Conservation (phyloP, 2,329 filamentous ascomycete species). For the Pseudogymnoascus sp. region DNA sequence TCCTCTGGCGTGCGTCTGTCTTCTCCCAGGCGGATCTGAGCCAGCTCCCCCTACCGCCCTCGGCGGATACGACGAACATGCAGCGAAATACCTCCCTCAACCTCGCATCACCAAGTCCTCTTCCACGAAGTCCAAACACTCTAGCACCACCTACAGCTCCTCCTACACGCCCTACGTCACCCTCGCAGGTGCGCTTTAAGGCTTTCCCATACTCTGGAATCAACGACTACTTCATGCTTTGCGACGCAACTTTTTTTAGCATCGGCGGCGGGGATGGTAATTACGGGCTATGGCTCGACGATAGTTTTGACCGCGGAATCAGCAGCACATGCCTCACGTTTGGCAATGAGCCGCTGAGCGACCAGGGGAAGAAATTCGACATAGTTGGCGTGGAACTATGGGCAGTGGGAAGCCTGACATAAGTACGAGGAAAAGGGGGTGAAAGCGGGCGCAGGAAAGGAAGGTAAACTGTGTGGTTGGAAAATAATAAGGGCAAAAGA, state of each 20-base stretch:
- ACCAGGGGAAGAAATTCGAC: slow-evolving; percentile 86
- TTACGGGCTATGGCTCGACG: slow-evolving; percentile 90
- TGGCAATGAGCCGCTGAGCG: slow-evolving; percentile 87
- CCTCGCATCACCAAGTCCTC: slow-evolving; percentile 14
- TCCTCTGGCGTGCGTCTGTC: slow-evolving; percentile 71
- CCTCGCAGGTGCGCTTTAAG: slow-evolving; percentile 83
- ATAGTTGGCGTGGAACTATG: slow-evolving; percentile 87
- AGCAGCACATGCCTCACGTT: slow-evolving; percentile 83
- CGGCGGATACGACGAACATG: slow-evolving; percentile 53
- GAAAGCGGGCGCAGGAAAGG: neutral
- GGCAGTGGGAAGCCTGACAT: slow-evolving; percentile 28
- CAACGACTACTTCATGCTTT: slow-evolving; percentile 95
- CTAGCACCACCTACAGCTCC: slow-evolving; percentile 21
- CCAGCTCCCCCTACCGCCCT: slow-evolving; percentile 61
- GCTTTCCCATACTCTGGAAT: slow-evolving; percentile 93
- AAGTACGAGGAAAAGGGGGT: neutral
- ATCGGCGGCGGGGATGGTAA: slow-evolving; percentile 82
- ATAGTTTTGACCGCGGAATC: slow-evolving; percentile 73
- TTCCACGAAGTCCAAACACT: slow-evolving; percentile 29
- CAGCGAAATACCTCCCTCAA: slow-evolving; percentile 43
- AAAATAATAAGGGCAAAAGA: slow-evolving; percentile 1
- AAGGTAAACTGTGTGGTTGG: neutral
- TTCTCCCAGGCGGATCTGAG: slow-evolving; percentile 46
- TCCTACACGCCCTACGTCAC: slow-evolving; percentile 39
- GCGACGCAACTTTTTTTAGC: slow-evolving; percentile 75